Evolutionary conservation across 441 rosid species (phyloP), one percentile per base, ranked within the genome.

Genomic region (Populus tomentosa): DNA sequence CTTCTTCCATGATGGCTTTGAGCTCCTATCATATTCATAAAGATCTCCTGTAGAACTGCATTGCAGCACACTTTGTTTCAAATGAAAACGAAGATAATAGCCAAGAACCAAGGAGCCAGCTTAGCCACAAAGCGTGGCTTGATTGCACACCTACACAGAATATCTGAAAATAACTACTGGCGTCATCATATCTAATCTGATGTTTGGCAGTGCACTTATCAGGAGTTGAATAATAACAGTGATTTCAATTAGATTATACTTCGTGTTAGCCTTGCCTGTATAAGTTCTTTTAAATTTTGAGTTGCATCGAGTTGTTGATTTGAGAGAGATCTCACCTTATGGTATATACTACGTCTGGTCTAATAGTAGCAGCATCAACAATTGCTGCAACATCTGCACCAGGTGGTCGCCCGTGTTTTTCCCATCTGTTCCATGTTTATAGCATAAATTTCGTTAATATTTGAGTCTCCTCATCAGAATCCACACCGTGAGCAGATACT

Each of bases 1-100:
- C 86, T 89, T 91, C 88, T 86, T 91, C 95, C 95, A 91, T 20
- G 92, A 82, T 28, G 95, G 93, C 78, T 82, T 89, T 10, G 93
- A 88, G 84, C 77, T 83, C 82, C 84, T 85, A 59, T 88, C 90
- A 73, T 87, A 86, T 79, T 91, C 93, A 30, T 91, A 91, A 24
- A 91, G 95, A 71, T 88, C 89, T 62, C 95, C 95, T 65, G 84
- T 72, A 42, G 91, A 89, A 79, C 95, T 91, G 89, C 72, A 80
- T 77, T 13, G 21, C 35, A 77, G 28, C 62, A 42, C 63, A 70
- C 70, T 67, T 16, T 2, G 71, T 8, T 68, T 68, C 71, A 68
- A 38, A 68, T 5, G 69, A 65, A 13, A 65, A 46, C 20, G 18
- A 18, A 7, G 18, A 18, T 18, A 53, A 1, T 53, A 53, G 5